A percentile compares a stretch with the other conserved stretches of the same genome.
These are phyloP conservation scores for Saraca asoca DNA, from an alignment of 331 rosid species.

Conservation along the genomic window DNA sequence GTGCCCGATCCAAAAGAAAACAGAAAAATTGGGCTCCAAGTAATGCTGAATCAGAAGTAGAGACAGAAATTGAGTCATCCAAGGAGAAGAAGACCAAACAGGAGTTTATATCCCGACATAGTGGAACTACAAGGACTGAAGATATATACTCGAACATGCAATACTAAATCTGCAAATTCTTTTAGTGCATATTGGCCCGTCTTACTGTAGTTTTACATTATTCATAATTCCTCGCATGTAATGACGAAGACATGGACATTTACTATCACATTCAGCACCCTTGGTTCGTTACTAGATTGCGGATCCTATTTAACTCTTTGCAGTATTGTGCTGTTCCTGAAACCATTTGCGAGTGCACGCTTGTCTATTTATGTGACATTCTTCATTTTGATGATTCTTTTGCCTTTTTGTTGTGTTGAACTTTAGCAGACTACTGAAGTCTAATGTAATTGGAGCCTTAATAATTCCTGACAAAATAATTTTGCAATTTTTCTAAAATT, in stretches of 20 bases:
- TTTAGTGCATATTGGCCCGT: too few species aligned
- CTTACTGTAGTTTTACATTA: background rate
- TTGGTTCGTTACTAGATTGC: too few species aligned
- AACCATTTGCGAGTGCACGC: background rate
- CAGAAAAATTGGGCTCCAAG: conserved; percentile 57
- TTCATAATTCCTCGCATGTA: background rate
- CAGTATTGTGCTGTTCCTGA: too few species aligned
- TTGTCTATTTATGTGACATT: background rate
- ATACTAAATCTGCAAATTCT: conserved; percentile 40
- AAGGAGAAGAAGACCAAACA: conserved; percentile 80
- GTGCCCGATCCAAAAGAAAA: conserved; percentile 91
- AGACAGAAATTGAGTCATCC: conserved; percentile 75
- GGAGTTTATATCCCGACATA: conserved; percentile 62
- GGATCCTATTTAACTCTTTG: too few species aligned
- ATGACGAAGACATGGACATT: background rate
- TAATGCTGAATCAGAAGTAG: conserved; percentile 70
- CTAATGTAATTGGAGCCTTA: conserved; percentile 10
- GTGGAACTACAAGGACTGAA: conserved; percentile 48
- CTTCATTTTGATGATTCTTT: conserved; percentile 19
- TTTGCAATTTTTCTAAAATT: conserved; percentile 3
- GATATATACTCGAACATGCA: conserved; percentile 68
- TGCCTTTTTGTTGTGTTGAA: background rate
- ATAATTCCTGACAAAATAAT: background rate
- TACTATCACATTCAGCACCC: too few species aligned
- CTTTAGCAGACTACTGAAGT: background rate